Evolutionary conservation across 768 basidiomycete species (phyloP).

Genomic region (Naematelia aurantialba): DNA sequence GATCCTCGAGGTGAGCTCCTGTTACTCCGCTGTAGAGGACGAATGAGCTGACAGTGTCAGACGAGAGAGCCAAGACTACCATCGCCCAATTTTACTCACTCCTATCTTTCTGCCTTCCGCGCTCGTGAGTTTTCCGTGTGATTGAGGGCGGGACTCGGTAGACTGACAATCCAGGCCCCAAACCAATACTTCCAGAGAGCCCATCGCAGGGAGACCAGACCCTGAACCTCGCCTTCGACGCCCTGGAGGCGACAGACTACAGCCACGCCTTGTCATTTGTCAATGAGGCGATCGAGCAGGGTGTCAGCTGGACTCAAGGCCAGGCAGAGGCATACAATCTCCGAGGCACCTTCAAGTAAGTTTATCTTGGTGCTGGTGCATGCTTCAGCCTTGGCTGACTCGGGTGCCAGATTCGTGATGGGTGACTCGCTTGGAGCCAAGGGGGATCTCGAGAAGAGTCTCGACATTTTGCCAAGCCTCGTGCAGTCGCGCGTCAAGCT

Average conservation of each 20-base stretch:
- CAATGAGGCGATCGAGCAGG: constrained; percentile 82
- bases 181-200: constrained; percentile 67
- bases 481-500: constrained; percentile 94
- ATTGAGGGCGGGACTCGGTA: background rate
- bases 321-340: constrained; percentile 87
- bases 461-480: constrained; percentile 61
- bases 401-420: constrained; percentile 68
- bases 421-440: constrained; percentile 79
- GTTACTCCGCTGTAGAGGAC: background rate
- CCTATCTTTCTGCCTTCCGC: constrained; percentile 96
- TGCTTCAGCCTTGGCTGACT: background rate
- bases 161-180: constrained; percentile 55
- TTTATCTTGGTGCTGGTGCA: constrained; percentile 15
- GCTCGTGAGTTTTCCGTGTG: constrained; percentile 58
- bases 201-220: constrained; percentile 79
- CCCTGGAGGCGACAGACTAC: constrained; percentile 80
- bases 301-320: constrained; percentile 62
- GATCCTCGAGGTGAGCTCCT: constrained; percentile 59
- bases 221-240: constrained; percentile 71
- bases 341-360: constrained; percentile 91
- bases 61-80: constrained; percentile 77
- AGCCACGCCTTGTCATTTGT: constrained; percentile 70
- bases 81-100: constrained; percentile 83
- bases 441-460: constrained; percentile 71
- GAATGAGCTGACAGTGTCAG: no score